These are phyloP conservation scores for Pseudotsuga menziesii DNA, from an alignment of 75 land plant genomes.

Conservation along the genomic window DNA sequence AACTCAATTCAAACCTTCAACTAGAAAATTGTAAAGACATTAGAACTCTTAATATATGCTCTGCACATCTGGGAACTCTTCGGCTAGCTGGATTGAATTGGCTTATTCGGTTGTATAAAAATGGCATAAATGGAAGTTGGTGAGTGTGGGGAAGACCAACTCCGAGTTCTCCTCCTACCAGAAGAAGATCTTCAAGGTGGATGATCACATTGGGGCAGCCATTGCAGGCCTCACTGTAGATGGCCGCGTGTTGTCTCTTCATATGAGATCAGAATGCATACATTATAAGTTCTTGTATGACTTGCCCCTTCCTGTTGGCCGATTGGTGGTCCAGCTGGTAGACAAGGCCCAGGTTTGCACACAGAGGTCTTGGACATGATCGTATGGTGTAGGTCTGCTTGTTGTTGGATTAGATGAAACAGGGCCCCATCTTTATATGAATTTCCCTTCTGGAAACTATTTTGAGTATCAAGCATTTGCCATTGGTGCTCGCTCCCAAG, in stretches of 20 bases:
- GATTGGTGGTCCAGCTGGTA: constrained; percentile 87
- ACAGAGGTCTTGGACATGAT: constrained; percentile 92
- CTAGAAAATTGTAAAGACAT: no score
- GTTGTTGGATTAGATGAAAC: constrained; percentile 86
- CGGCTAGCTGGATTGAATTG: no score
- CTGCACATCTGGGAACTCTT: no score
- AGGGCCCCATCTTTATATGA: constrained; percentile 87
- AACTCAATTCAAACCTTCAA: no score
- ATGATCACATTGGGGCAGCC: no score
- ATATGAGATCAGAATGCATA: constrained; percentile 78
- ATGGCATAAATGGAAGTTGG: no score
- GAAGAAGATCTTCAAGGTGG: no score
- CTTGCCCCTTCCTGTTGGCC: constrained; percentile 70
- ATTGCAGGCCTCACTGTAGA: constrained; percentile 62
- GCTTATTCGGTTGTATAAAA: no score
- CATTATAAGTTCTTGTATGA: constrained; percentile 77
- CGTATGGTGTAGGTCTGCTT: constrained; percentile 91
- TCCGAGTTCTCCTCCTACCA: no score
- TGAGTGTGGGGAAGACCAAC: no score
- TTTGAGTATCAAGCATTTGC: constrained; percentile 94
- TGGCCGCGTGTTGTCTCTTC: constrained; percentile 74
- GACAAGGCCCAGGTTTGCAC: constrained; percentile 99
- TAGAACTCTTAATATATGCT: no score
- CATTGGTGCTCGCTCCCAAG: constrained; percentile 55
- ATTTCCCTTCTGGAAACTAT: constrained; percentile 94